These are phyloP conservation scores for Fomitopsis serialis DNA, from an alignment of 768 basidiomycete species.

Conservation along the genomic window DNA sequence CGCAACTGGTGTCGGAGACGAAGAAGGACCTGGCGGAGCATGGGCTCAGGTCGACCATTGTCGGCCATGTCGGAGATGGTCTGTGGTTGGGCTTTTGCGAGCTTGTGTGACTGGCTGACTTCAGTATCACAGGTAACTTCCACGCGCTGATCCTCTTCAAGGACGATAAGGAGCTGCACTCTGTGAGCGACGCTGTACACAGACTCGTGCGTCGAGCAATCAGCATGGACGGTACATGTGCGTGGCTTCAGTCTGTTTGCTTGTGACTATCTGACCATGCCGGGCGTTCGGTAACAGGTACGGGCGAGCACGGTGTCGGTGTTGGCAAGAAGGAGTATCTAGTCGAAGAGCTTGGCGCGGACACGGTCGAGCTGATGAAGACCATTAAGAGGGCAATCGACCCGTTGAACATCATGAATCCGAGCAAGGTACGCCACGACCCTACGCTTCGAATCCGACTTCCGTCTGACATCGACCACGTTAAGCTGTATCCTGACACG, in stretches of 20 bases:
- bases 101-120: neutral
- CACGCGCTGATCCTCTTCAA: conserved; percentile 33
- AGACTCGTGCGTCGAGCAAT: conserved; percentile 67
- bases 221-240: conserved; percentile 69
- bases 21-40: conserved; percentile 58
- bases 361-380: conserved; percentile 83
- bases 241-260: conserved; percentile 12
- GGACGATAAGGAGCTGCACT: conserved; percentile 30
- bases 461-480: neutral
- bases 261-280: no score
- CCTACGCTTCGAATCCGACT: neutral
- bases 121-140: conserved; percentile 37
- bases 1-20: conserved; percentile 61
- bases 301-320: conserved; percentile 85
- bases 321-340: conserved; percentile 81
- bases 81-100: conserved; percentile 20
- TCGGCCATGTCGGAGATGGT: conserved; percentile 77
- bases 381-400: conserved; percentile 61
- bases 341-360: conserved; percentile 74
- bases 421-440: conserved; percentile 56
- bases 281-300: conserved; percentile 39
- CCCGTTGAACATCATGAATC: conserved; percentile 74
- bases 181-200: conserved; percentile 35
- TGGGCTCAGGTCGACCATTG: conserved; percentile 58
- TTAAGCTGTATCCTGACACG: conserved; percentile 1